Percentiles rank a stretch among this genome's conserved stretches.
Conservation (phyloP, 2,329 filamentous ascomycete species). For the Fusarium sp. region DNA sequence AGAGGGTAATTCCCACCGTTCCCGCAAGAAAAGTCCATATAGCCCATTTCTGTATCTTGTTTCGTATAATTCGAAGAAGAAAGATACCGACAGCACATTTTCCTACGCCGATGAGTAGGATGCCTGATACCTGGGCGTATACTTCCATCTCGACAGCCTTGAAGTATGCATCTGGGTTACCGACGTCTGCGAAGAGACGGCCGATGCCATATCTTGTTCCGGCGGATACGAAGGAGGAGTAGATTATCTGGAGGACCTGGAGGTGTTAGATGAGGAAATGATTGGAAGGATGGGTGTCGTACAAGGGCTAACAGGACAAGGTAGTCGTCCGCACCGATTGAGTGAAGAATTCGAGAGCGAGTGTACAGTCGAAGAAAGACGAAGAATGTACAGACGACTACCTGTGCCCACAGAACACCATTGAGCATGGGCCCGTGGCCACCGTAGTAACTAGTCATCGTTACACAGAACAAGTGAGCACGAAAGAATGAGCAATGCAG, state of each 20-base stretch:
- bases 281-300: too few species aligned
- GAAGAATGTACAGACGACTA: slow-evolving; percentile 19
- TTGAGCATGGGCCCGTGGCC: slow-evolving; percentile 29
- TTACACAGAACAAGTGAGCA: background rate
- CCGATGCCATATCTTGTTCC: slow-evolving; percentile 19
- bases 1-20: slow-evolving; percentile 2
- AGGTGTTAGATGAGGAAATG: too few species aligned
- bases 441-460: slow-evolving; percentile 24
- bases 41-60: slow-evolving; percentile 17
- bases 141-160: slow-evolving; percentile 18
- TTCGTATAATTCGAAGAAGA: slow-evolving; percentile 11
- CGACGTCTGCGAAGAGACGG: slow-evolving; percentile 15
- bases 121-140: slow-evolving; percentile 12
- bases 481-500: background rate
- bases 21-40: slow-evolving; percentile 21
- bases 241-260: slow-evolving; percentile 13
- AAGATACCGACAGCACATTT: slow-evolving; percentile 29
- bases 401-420: slow-evolving; percentile 21
- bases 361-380: slow-evolving; percentile 20
- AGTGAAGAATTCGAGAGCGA: slow-evolving; percentile 1
- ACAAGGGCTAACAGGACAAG: background rate
- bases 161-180: slow-evolving; percentile 7
- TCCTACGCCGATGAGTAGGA: slow-evolving; percentile 12
- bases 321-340: slow-evolving; percentile 19
- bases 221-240: slow-evolving; percentile 22